phyloP scores from a whole-genome alignment of 495 filamentous ascomycete species.

The Rostrohypoxylon terebratum region DNA sequence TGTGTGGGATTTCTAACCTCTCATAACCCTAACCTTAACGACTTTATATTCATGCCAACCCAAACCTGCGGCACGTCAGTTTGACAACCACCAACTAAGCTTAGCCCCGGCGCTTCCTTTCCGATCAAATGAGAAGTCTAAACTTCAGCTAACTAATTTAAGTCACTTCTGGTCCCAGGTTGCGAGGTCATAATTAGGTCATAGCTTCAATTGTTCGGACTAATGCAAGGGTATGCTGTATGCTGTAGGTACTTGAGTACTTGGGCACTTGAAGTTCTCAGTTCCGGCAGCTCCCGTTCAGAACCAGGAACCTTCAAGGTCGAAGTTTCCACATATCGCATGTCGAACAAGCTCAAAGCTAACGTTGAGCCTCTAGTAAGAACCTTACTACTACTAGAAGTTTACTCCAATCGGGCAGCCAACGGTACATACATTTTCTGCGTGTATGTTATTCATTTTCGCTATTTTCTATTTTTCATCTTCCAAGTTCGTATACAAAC shows the following conservation, averaged over 20 bases:
- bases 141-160: constrained; percentile 5
- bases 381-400: no score
- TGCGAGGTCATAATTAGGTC: no score
- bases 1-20: background rate
- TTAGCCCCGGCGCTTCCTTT: background rate
- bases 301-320: background rate
- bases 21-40: background rate
- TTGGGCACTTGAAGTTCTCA: background rate
- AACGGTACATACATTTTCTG: background rate
- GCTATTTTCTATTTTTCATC: background rate
- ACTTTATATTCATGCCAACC: background rate
- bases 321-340: background rate
- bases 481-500: background rate
- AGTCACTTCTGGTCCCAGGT: background rate
- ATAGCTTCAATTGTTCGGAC: background rate
- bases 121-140: background rate
- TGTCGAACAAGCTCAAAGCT: background rate
- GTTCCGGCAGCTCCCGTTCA: background rate
- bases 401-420: background rate
- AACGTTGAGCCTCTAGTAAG: background rate
- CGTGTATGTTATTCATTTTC: background rate
- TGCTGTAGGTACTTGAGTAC: no score
- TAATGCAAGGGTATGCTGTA: constrained; percentile 12
- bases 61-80: background rate
- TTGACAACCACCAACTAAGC: constrained; percentile 1